Evolutionary conservation across 306 rosid genomes (phyloP), one percentile per base, ranked within the genome.

Genomic region (Ochetophila trinervis): DNA sequence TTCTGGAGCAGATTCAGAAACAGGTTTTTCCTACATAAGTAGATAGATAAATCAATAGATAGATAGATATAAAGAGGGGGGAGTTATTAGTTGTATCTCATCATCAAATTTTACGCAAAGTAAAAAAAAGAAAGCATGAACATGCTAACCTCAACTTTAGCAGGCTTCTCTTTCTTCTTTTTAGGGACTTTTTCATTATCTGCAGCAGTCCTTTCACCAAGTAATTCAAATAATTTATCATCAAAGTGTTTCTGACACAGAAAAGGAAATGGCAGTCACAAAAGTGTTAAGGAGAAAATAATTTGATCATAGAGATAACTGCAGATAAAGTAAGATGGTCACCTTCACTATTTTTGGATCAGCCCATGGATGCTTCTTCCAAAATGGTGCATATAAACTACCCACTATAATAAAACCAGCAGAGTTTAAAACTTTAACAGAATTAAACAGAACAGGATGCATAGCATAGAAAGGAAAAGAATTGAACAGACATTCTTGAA

Each of bases 311-410:
- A 56, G 1, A 19, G 23, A 47, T 19, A 68, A 8, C 19, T 54
- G 34, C 17, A 52, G 17, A 63, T 24, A 23, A 36, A 37, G 23
- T 30, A 57, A 60, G n/a, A 61, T 16, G 32, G 62, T 73, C 66
- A 94, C 99, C 96, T 94, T 94, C 47, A 79, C 96, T 69, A 85
- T 82, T 82, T 94, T 94, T 61, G 97, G 91, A 76, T 94, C 97
- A 68, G 86, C 99, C 99, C 99, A 94, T 23, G 96, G 96, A 62
- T 81, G 87, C 79, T 77, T 86, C 87, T 85, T 94, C 64, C 99
- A 81, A 69, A 94, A 68, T 5, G 81, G 84, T 68, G 96, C 96
- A 71, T 90, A 83, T 54, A 94, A 79, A 72, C 84, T 96, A 21
- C 99, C 99, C 62, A 94, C 99, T 93, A 76, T 68, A 81, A 65